Evolutionary conservation across 2,329 filamentous ascomycete genomes (phyloP).

Genomic region (Mollisia scopiformis): DNA sequence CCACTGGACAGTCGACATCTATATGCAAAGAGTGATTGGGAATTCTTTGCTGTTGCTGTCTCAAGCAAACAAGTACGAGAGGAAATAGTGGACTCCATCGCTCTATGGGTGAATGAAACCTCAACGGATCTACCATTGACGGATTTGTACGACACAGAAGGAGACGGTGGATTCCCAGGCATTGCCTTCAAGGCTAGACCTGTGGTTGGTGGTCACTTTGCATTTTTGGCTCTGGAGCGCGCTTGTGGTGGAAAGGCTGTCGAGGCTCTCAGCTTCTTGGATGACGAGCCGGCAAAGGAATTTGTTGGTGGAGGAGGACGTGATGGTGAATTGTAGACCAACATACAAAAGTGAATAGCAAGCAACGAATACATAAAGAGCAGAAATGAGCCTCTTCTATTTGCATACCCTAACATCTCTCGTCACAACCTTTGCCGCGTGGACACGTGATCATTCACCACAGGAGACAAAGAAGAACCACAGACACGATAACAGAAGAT

Average conservation of each 20-base stretch:
- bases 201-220: conserved; percentile 85
- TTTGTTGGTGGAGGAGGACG: conserved; percentile 10
- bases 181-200: conserved; percentile 80
- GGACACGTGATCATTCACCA: no score
- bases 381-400: background rate
- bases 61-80: conserved; percentile 68
- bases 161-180: conserved; percentile 73
- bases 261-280: conserved; percentile 55
- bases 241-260: conserved; percentile 74
- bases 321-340: conserved; percentile 28
- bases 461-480: no score
- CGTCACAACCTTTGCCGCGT: no score
- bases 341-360: no score
- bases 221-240: conserved; percentile 78
- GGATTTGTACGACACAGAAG: conserved; percentile 83
- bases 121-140: conserved; percentile 76
- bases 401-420: background rate
- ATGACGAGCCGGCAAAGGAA: conserved; percentile 37
- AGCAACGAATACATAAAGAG: no score
- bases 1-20: conserved; percentile 82
- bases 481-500: no score
- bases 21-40: conserved; percentile 90
- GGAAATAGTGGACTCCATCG: conserved; percentile 74
- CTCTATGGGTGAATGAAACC: conserved; percentile 84
- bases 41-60: conserved; percentile 85